A percentile compares a stretch with the other conserved stretches of the same genome.
These are phyloP conservation scores for Diutina scorzettiae DNA, from an alignment of 1,139 yeast species.

Conservation along the genomic window DNA sequence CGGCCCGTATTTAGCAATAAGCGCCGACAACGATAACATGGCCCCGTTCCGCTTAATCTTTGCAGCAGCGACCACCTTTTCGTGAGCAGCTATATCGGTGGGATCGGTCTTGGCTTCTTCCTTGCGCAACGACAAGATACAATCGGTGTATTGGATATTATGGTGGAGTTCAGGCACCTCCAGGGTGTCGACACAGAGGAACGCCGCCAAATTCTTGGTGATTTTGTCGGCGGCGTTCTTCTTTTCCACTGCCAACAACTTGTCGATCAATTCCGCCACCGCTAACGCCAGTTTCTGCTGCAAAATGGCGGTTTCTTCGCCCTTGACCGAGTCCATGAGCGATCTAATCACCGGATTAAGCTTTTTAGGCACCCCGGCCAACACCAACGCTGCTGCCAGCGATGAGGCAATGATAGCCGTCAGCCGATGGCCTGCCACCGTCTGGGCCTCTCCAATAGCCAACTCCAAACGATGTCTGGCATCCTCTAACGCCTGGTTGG, in stretches of 20 bases:
- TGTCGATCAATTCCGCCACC: constrained; percentile 49
- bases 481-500: constrained; percentile 68
- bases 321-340: constrained; percentile 85
- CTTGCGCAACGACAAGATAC: constrained; percentile 63
- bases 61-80: constrained; percentile 59
- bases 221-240: constrained; percentile 75
- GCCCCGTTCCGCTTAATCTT: constrained; percentile 79
- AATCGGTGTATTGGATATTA: constrained; percentile 42
- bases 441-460: constrained; percentile 61
- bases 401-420: constrained; percentile 59
- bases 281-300: constrained; percentile 66
- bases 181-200: constrained; percentile 87
- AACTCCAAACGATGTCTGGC: constrained; percentile 55
- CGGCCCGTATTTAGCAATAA: constrained; percentile 39
- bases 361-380: constrained; percentile 66
- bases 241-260: constrained; percentile 47
- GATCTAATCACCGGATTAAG: constrained; percentile 82
- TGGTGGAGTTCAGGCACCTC: constrained; percentile 90
- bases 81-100: constrained; percentile 52
- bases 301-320: constrained; percentile 52
- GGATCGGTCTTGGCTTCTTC: constrained; percentile 69
- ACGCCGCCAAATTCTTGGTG: constrained; percentile 82
- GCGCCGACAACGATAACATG: constrained; percentile 49
- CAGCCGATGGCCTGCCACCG: constrained; percentile 41
- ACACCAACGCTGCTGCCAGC: constrained; percentile 60